These are phyloP conservation scores for Carex littledalei DNA, from an alignment of 176 grass and related monocot species.

Conservation along the genomic window DNA sequence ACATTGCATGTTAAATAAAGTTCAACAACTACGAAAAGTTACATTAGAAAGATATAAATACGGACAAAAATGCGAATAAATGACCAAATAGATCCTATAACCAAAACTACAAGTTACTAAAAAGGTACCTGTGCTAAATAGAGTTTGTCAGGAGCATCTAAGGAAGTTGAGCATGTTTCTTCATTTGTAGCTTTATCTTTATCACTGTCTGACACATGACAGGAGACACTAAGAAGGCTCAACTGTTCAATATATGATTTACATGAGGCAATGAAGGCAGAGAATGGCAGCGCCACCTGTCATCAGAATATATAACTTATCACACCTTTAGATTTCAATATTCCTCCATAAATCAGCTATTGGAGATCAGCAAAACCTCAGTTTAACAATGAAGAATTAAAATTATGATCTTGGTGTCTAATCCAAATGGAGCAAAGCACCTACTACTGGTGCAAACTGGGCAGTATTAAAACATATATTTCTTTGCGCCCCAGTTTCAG, in stretches of 20 bases:
- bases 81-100: not conserved
- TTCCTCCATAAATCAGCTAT: not conserved
- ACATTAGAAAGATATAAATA: not conserved
- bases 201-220: constrained; percentile 9
- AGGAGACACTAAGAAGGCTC: constrained; percentile 22
- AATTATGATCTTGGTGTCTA: not conserved
- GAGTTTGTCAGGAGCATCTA: constrained; percentile 38
- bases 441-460: not conserved
- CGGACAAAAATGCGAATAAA: not conserved
- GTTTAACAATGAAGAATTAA: not conserved
- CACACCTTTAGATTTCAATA: not conserved
- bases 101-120: not conserved
- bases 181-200: constrained; percentile 26
- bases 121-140: constrained; percentile 73
- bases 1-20: constrained; percentile 9
- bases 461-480: not conserved
- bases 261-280: constrained; percentile 60
- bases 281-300: constrained; percentile 72
- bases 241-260: constrained; percentile 44
- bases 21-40: not conserved
- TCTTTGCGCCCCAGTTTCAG: not conserved
- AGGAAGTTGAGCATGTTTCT: constrained; percentile 28
- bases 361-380: not conserved
- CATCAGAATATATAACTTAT: not conserved
- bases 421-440: not conserved